Evolutionary conservation across 768 basidiomycete genomes (phyloP).

Genomic region (Macrolepiota fuliginosa): DNA sequence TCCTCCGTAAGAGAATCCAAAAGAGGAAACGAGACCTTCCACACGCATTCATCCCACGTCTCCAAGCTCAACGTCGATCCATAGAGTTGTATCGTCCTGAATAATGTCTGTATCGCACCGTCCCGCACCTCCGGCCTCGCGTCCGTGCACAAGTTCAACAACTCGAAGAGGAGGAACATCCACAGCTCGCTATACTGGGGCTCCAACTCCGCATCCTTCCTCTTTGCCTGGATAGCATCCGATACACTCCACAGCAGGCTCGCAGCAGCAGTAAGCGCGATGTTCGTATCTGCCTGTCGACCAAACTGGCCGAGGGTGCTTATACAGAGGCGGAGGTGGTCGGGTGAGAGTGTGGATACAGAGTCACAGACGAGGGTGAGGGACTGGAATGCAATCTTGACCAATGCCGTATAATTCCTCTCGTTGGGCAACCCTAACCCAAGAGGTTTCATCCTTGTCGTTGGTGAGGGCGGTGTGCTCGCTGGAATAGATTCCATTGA

Average conservation of each 20-base stretch:
- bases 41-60: slow-evolving; percentile 91
- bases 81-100: slow-evolving; percentile 91
- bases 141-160: slow-evolving; percentile 82
- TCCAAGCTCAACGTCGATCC: slow-evolving; percentile 79
- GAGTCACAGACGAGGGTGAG: slow-evolving; percentile 94
- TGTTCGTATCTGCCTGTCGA: slow-evolving; percentile 91
- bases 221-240: slow-evolving; percentile 87
- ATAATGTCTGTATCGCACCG: slow-evolving; percentile 93
- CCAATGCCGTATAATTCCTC: slow-evolving; percentile 69
- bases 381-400: slow-evolving; percentile 93
- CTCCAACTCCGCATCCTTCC: slow-evolving; percentile 58
- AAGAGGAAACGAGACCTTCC: slow-evolving; percentile 87
- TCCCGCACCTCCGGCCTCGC: slow-evolving; percentile 84
- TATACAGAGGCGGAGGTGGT: slow-evolving; percentile 86
- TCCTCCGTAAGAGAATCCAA: slow-evolving; percentile 65
- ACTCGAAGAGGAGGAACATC: slow-evolving; percentile 87
- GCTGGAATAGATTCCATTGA: slow-evolving; percentile 40
- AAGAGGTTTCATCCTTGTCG: slow-evolving; percentile 36
- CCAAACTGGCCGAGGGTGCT: slow-evolving; percentile 90
- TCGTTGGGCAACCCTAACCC: slow-evolving; percentile 60
- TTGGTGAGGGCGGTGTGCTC: slow-evolving; percentile 37
- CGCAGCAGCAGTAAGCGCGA: slow-evolving; percentile 90
- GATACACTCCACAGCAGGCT: slow-evolving; percentile 95
- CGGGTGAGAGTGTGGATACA: slow-evolving; percentile 73
- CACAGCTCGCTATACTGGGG: slow-evolving; percentile 85